Percentiles rank a stretch among this genome's conserved stretches.
These are phyloP conservation scores for Candida saitoana DNA, from an alignment of 805 yeast genomes.

Conservation along the genomic window DNA sequence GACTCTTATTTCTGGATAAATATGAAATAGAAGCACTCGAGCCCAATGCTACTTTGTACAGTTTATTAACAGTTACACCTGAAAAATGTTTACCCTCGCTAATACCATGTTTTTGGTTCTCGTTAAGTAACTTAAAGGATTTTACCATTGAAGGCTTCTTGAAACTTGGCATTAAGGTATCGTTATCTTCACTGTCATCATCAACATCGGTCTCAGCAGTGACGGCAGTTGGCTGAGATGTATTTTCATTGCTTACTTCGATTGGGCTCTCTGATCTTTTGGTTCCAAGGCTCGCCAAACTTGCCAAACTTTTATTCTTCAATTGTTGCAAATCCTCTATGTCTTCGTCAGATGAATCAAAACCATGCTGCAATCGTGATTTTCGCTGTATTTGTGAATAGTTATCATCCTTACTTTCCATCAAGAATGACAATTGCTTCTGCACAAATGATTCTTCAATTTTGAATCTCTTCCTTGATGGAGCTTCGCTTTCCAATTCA, in stretches of 20 bases:
- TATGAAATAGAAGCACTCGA: slow-evolving; percentile 57
- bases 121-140: slow-evolving; percentile 41
- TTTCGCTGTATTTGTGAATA: slow-evolving; percentile 27
- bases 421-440: slow-evolving; percentile 51
- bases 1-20: slow-evolving; percentile 34
- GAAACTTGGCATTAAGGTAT: slow-evolving; percentile 35
- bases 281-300: slow-evolving; percentile 16
- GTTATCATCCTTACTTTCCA: slow-evolving; percentile 29
- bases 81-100: slow-evolving; percentile 36
- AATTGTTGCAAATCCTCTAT: slow-evolving; percentile 43
- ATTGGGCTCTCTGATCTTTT: slow-evolving; percentile 21
- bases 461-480: slow-evolving; percentile 28
- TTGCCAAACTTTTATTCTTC: slow-evolving; percentile 39
- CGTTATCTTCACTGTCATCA: slow-evolving; percentile 23
- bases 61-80: slow-evolving; percentile 51
- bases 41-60: slow-evolving; percentile 53
- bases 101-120: slow-evolving; percentile 35
- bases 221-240: neutral
- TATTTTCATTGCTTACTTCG: slow-evolving; percentile 15
- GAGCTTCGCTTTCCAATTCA: slow-evolving; percentile 17
- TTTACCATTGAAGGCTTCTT: slow-evolving; percentile 45
- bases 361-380: slow-evolving; percentile 32
- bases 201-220: slow-evolving; percentile 1
- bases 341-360: slow-evolving; percentile 34
- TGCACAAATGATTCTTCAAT: slow-evolving; percentile 55